Base-by-base conservation (phyloP, 2,329 filamentous ascomycete species). In the Fusarium albidum region DNA sequence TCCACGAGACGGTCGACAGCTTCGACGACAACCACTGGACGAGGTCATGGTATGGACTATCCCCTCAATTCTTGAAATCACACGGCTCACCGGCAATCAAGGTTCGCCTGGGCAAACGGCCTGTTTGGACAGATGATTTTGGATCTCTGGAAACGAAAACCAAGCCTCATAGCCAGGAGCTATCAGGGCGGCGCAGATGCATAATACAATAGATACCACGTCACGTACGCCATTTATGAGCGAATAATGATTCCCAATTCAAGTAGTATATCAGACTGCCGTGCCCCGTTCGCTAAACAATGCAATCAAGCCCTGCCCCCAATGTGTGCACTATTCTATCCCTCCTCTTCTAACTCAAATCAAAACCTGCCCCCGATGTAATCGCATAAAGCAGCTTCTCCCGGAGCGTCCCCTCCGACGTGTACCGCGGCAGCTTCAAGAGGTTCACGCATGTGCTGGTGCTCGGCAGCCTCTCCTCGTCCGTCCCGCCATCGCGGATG, bases 391-490 rank as follows among this genome's bases (percentile, higher is more conserved):
- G 76, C 55, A 99, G 71, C 76, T 96, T 98, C 68, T 88, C 83
- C 69, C 84, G 87, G 66, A 99, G 71, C 25, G 79, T 82, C 53
- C 77, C 73, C 58, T 87, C 84, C 28, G 80, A 85, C 40, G 74
- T 82, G 73, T 98, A 99, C 61, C 88, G 85, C 7, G 95, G 95
- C 62, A 99, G 75, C 78, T 99, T 99, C 40, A 99, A 76, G 64
- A 99, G 71, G 71, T 99, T 99, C 25, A 98, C 92, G 67, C 95
- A 99, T 0, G 95, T 99, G 70, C 93, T 97, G 14, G 95, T 92
- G 69, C 92, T 98, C 3, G 95, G 95, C 59, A 97, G 76, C 52
- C 95, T 81, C 76, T 96, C 91, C 51, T 75, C 69, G 29, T 75
- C 73, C 7, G 65, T 66, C 7, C 72, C 74, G 1, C 86, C 88